Conservation (phyloP, 1,284 basidiomycete genomes). For the Flammula alnicola region DNA sequence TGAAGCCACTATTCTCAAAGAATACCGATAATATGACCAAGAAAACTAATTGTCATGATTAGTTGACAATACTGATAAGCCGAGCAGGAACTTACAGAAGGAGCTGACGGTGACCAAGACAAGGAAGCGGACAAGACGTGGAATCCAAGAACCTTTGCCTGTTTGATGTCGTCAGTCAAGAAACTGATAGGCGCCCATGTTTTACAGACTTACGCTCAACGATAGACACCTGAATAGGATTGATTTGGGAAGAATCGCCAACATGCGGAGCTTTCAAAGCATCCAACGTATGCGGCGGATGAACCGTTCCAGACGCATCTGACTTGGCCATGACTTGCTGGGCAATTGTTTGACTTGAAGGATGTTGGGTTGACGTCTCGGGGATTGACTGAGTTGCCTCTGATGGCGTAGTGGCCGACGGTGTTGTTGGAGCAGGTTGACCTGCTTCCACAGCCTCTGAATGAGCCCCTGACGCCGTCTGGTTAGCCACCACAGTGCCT, state of each 20-base stretch:
- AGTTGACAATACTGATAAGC: not conserved
- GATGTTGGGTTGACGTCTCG: conserved; percentile 18
- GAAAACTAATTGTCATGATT: conserved; percentile 52
- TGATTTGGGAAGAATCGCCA: conserved; percentile 48
- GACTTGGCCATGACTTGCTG: conserved; percentile 45
- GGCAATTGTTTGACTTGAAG: conserved; percentile 53
- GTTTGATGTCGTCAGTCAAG: conserved; percentile 8
- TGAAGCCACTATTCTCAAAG: conserved; percentile 89
- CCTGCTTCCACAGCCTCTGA: conserved; percentile 15
- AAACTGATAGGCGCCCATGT: not conserved
- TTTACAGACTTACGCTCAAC: conserved; percentile 67
- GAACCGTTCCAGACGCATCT: conserved; percentile 17
- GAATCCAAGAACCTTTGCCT: conserved; percentile 73
- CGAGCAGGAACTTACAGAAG: conserved; percentile 49
- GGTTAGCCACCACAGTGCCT: conserved; percentile 30
- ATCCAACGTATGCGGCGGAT: conserved; percentile 35
- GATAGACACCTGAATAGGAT: conserved; percentile 79
- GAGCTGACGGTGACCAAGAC: conserved; percentile 50
- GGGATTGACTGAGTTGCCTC: conserved; percentile 16
- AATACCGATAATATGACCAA: conserved; percentile 86
- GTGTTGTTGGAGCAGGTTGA: conserved; percentile 23
- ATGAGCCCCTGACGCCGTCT: conserved; percentile 11
- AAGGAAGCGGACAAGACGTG: conserved; percentile 66
- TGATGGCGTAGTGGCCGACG: conserved; percentile 18
- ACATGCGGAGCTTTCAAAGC: conserved; percentile 48